Evolutionary conservation across 371 early-diverging fungal genomes (phyloP).

Genomic region (Mucor indicus): DNA sequence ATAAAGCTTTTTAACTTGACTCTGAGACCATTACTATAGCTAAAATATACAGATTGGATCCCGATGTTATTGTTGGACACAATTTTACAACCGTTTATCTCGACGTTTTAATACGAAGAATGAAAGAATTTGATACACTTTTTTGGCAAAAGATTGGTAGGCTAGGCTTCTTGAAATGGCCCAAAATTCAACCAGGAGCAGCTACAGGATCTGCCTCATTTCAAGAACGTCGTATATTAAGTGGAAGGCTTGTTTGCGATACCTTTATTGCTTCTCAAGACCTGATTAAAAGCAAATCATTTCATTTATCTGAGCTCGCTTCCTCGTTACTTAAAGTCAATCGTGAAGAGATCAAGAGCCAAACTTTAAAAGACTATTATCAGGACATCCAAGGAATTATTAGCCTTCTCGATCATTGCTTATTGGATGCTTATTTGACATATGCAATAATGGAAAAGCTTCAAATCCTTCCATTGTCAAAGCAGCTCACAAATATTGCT

Average conservation of each 20-base stretch:
- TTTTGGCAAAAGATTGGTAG: slow-evolving; percentile 27
- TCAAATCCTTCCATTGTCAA: slow-evolving; percentile 84
- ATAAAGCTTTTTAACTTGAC: not conserved
- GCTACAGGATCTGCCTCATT: slow-evolving; percentile 66
- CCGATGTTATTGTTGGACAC: slow-evolving; percentile 96
- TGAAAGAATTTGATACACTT: slow-evolving; percentile 74
- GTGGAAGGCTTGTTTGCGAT: slow-evolving; percentile 91
- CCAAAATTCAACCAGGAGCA: slow-evolving; percentile 69
- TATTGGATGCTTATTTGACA: slow-evolving; percentile 74
- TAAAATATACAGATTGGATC: slow-evolving; percentile 72
- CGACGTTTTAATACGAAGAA: slow-evolving; percentile 89
- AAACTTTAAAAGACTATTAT: slow-evolving; percentile 63
- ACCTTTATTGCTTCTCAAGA: slow-evolving; percentile 85
- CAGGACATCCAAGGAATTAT: slow-evolving; percentile 48
- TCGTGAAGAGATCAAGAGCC: slow-evolving; percentile 75
- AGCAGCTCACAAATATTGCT: slow-evolving; percentile 85
- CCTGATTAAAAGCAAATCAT: slow-evolving; percentile 75
- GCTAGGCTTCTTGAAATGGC: slow-evolving; percentile 45
- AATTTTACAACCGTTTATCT: slow-evolving; percentile 93
- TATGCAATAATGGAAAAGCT: slow-evolving; percentile 74
- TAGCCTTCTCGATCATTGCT: slow-evolving; percentile 69
- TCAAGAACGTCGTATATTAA: slow-evolving; percentile 55
- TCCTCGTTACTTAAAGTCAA: slow-evolving; percentile 61
- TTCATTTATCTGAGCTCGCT: slow-evolving; percentile 72
- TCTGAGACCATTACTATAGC: slow-evolving; percentile 33